Evolutionary conservation across 768 basidiomycete species (phyloP), one percentile per base, ranked within the genome.

Genomic region (Suillus sp.): DNA sequence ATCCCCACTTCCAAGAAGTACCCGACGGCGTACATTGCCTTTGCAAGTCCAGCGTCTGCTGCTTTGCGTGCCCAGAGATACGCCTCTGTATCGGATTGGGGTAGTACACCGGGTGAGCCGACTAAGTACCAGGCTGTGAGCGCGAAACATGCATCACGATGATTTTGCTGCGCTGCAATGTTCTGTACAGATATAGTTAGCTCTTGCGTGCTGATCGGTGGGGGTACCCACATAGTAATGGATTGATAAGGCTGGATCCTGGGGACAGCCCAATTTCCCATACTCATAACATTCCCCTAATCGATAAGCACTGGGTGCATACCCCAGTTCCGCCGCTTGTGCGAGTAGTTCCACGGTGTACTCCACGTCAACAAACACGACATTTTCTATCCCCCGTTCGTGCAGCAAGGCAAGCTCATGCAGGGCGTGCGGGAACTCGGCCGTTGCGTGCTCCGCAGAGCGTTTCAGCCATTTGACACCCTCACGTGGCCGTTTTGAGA

Each of bases 61-160:
- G 97, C 95, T 71, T 89, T 95, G 77, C 92, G 92, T 6, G 97
- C 94, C 97, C 97, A 99, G 3, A 99, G 80, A 77, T 88, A 99
- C 13, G 97, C 97, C 72, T 99, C 97, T 0, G 96, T 99, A 73
- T 99, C 97, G 0, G 95, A 97, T 72, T 99, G 97, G 1, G 97
- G 96, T 18, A 99, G 84, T 2, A 99, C 95, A 27, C 97, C 96
- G 0, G 96, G 93, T 10, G 96, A 98, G 54, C 97, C 97, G 64
- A 99, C 96, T 66, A 99, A 89, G 72, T 99, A 99, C 96, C 96
- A 99, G 8, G 97, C 96, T 20, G 97, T 99, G 47, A 99, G 82
- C 1, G 97, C 96, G 71, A 99, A 99, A 74, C 96, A 99, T 0
- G 96, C 95, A 71, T 99, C 97, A 5, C 92, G 90, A 73, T 99